These are phyloP conservation scores for Botrytis elliptica DNA, from an alignment of 2,329 filamentous ascomycete genomes.

Conservation along the genomic window DNA sequence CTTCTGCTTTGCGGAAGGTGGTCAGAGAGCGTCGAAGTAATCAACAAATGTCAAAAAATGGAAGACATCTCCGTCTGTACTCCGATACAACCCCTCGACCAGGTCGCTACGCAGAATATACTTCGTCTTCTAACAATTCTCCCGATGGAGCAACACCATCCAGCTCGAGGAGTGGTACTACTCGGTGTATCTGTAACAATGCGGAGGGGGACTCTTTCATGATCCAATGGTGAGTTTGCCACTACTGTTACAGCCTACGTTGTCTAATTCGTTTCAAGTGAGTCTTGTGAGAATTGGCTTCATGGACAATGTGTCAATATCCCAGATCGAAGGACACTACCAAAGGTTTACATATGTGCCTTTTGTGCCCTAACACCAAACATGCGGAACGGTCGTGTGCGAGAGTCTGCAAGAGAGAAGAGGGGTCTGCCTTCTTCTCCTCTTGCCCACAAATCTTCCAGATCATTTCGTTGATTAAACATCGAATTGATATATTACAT, in stretches of 20 bases:
- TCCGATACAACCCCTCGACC: constrained; percentile 28
- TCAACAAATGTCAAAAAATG: constrained; percentile 29
- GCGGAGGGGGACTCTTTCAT: constrained; percentile 52
- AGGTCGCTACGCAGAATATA: constrained; percentile 30
- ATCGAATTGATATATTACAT: neutral
- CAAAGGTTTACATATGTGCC: constrained; percentile 61
- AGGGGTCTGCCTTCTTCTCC: constrained; percentile 41
- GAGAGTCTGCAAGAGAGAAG: constrained; percentile 39
- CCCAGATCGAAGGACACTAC: constrained; percentile 50
- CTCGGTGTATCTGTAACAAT: constrained; percentile 57
- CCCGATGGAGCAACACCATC: constrained; percentile 49
- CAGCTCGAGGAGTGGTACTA: constrained; percentile 38
- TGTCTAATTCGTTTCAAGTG: constrained; percentile 35
- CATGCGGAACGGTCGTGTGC: constrained; percentile 49
- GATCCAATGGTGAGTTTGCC: constrained; percentile 58
- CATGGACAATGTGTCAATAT: constrained; percentile 64
- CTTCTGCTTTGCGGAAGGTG: constrained; percentile 59
- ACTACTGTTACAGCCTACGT: neutral
- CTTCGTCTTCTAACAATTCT: constrained; percentile 49
- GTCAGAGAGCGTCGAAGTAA: constrained; percentile 35
- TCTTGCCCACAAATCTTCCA: constrained; percentile 46
- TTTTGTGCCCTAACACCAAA: constrained; percentile 62
- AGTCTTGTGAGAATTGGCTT: constrained; percentile 64
- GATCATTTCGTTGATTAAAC: constrained; percentile 43
- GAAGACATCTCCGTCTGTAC: constrained; percentile 30